Evolutionary conservation across 331 rosid genomes (phyloP).

Genomic region (Quercus phellos): DNA sequence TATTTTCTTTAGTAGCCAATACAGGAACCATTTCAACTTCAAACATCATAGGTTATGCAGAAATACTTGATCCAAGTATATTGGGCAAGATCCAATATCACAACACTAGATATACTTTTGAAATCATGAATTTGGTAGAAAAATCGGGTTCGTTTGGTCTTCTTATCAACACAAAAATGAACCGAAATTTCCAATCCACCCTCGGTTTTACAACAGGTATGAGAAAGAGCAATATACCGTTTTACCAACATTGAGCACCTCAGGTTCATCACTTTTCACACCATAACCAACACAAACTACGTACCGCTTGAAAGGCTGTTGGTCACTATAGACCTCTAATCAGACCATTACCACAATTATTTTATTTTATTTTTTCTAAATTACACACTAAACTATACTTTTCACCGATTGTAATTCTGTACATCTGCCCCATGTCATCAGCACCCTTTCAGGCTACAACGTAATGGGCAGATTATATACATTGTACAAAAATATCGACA

Average conservation of each 20-base stretch:
- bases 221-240: not conserved
- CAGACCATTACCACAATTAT: not conserved
- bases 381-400: not conserved
- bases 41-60: not conserved
- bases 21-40: too few relatives aligned
- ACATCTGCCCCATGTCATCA: conserved; percentile 14
- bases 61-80: not conserved
- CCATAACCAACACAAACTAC: conserved; percentile 8
- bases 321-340: not conserved
- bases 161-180: not conserved
- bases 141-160: not conserved
- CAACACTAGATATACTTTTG: not conserved
- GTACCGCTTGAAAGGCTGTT: not conserved
- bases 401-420: not conserved
- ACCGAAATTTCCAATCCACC: not conserved
- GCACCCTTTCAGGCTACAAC: conserved; percentile 7
- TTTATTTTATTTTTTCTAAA: not conserved
- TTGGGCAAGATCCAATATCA: not conserved
- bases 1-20: too few relatives aligned
- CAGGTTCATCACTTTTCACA: conserved; percentile 8
- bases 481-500: conserved; percentile 11
- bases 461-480: conserved; percentile 6
- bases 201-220: not conserved
- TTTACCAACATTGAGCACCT: not conserved
- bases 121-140: not conserved